Conservation (phyloP, 23 red algal species). For the Gracilaria caudata region DNA sequence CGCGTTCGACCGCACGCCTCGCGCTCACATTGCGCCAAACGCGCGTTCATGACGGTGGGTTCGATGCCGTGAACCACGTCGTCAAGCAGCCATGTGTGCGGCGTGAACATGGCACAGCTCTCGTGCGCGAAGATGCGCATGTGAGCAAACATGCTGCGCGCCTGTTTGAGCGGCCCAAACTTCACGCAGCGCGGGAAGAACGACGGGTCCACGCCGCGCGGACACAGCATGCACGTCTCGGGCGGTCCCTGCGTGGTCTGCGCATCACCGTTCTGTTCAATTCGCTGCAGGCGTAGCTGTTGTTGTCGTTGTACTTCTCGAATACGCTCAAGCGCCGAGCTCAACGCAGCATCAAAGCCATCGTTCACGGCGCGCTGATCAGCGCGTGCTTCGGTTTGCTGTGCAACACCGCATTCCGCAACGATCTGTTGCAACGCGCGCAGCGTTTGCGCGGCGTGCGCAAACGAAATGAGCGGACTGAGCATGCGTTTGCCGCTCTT, state of each 20-base stretch:
- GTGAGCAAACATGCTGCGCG: background rate
- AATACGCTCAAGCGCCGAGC: background rate
- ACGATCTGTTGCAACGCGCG: conserved; percentile 20
- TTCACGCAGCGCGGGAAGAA: background rate
- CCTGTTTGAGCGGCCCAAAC: conserved; percentile 31
- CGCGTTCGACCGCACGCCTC: conserved; percentile 30
- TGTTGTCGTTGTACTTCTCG: background rate
- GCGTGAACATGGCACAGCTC: conserved; percentile 28
- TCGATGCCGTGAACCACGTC: conserved; percentile 8
- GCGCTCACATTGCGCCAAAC: background rate
- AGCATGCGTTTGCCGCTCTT: conserved; percentile 49
- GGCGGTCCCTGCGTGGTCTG: background rate
- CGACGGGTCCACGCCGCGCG: conserved; percentile 28
- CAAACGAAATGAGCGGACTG: conserved; percentile 20
- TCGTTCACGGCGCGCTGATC: background rate
- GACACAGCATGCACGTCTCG: conserved; percentile 35
- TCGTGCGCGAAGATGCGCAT: conserved; percentile 24
- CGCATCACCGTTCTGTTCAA: background rate
- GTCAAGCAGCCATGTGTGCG: conserved; percentile 23
- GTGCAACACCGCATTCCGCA: background rate
- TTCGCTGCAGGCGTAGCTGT: background rate
- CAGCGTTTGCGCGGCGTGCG: background rate
- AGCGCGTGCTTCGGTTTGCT: no score
- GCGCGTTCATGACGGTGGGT: background rate
- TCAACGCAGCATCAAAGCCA: conserved; percentile 23